These are phyloP conservation scores for Trichoderma asperellum DNA, from an alignment of 2,329 filamentous ascomycete species.

Conservation along the genomic window DNA sequence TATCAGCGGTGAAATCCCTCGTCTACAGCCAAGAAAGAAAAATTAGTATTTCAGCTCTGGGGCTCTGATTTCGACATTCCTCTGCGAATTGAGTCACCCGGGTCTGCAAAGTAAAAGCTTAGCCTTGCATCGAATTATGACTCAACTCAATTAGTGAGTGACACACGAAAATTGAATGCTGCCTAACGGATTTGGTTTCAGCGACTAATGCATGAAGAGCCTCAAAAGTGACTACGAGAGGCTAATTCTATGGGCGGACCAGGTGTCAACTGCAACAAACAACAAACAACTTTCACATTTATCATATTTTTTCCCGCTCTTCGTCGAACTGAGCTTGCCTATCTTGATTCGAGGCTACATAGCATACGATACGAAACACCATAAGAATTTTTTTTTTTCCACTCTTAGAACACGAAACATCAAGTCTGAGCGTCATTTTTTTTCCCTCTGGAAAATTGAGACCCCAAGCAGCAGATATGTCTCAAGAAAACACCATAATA, in stretches of 20 bases:
- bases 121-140: not conserved
- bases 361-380: not conserved
- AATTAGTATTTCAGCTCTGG: not conserved
- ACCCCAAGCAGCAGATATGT: not conserved
- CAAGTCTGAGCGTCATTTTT: not conserved
- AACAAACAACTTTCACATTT: not conserved
- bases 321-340: not conserved
- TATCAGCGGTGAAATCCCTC: not conserved
- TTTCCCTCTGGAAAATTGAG: not conserved
- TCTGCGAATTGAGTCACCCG: too few relatives aligned
- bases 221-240: not conserved
- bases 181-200: conserved; percentile 4
- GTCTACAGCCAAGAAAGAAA: not conserved
- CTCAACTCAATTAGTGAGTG: conserved; percentile 3
- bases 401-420: not conserved
- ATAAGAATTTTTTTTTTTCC: not conserved
- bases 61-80: not conserved
- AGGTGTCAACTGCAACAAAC: not conserved
- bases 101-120: not conserved
- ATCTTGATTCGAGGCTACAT: not conserved
- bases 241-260: not conserved
- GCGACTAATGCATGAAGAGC: conserved; percentile 8
- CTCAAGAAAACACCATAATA: not conserved
- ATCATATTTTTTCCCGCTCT: not conserved
- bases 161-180: not conserved